Percentiles rank a stretch among this genome's conserved stretches.
Conservation (phyloP, 768 basidiomycete genomes). For the Dictyophora rubrovolvata region DNA sequence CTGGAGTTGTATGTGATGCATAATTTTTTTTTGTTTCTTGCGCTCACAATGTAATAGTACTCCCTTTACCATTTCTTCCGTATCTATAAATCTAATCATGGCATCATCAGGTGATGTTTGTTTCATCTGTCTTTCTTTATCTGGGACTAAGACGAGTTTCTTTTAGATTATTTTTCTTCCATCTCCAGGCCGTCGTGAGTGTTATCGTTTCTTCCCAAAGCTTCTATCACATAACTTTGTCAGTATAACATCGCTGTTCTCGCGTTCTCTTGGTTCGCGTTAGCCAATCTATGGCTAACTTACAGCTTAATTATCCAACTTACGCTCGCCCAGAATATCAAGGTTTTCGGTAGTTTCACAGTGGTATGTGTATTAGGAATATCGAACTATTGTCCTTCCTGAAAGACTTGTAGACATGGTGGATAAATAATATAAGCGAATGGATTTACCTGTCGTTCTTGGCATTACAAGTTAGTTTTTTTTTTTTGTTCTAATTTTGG, state of each 20-base stretch:
- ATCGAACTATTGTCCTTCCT: not conserved
- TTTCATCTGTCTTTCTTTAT: not conserved
- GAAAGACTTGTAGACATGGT: slow-evolving; percentile 54
- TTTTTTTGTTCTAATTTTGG: not conserved
- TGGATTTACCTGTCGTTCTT: slow-evolving; percentile 85
- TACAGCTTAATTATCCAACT: slow-evolving; percentile 93
- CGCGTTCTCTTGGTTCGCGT: slow-evolving; percentile 86
- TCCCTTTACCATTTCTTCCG: slow-evolving; percentile 88
- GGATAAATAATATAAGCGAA: slow-evolving; percentile 73
- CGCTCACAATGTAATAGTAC: slow-evolving; percentile 40
- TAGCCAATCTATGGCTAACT: slow-evolving; percentile 91
- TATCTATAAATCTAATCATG: slow-evolving; percentile 80
- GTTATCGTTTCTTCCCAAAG: not conserved
- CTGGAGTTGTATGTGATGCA: slow-evolving; percentile 58
- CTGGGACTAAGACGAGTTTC: not conserved
- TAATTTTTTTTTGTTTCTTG: not conserved
- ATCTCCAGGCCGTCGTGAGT: slow-evolving; percentile 80
- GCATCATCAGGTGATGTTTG: slow-evolving; percentile 43
- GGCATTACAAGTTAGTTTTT: slow-evolving; percentile 49
- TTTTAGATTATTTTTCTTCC: slow-evolving; percentile 85
- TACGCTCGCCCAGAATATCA: slow-evolving; percentile 40
- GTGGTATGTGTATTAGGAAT: slow-evolving; percentile 42
- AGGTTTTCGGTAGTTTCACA: slow-evolving; percentile 60
- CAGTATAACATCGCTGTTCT: slow-evolving; percentile 82
- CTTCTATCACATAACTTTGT: slow-evolving; percentile 14